Evolutionary conservation across 2,329 filamentous ascomycete species (phyloP).

Genomic region (Calonectria honghensis): DNA sequence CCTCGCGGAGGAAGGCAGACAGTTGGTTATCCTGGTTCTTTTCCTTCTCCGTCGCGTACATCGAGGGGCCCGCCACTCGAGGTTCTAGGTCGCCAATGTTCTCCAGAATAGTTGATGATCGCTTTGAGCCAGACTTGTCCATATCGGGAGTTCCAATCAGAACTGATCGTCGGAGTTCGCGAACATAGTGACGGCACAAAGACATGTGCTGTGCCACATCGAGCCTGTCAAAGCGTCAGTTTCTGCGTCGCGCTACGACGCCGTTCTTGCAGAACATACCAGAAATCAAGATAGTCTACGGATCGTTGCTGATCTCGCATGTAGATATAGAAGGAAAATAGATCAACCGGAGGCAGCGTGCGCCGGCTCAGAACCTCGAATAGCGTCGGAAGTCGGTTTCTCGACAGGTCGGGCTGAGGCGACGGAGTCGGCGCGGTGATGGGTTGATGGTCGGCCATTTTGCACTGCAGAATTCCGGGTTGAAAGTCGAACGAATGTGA

Average conservation of each 20-base stretch:
- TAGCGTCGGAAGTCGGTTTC: conserved; percentile 93
- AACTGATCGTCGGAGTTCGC: conserved; percentile 93
- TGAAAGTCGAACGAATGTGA: conserved; percentile 40
- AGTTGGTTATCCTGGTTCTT: conserved; percentile 91
- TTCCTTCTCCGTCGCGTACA: conserved; percentile 81
- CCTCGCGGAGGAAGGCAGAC: conserved; percentile 89
- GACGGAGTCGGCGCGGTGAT: conserved; percentile 66
- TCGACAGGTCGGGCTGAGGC: conserved; percentile 75
- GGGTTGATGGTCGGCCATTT: conserved; percentile 56
- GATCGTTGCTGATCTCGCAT: conserved; percentile 99
- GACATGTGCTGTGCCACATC: conserved; percentile 99
- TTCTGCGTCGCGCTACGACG: neutral
- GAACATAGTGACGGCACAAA: conserved; percentile 96
- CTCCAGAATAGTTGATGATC: conserved; percentile 88
- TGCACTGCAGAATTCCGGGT: conserved; percentile 39
- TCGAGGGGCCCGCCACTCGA: conserved; percentile 75
- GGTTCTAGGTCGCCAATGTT: conserved; percentile 80
- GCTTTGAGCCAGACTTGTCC: conserved; percentile 86
- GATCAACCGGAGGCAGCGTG: conserved; percentile 95
- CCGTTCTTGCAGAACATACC: conserved; percentile 73
- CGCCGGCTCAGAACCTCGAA: conserved; percentile 96
- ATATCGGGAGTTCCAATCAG: conserved; percentile 94
- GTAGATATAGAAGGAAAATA: conserved; percentile 99
- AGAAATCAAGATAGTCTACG: conserved; percentile 98
- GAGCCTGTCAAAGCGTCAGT: conserved; percentile 78